phyloP scores from a whole-genome alignment of 176 grass and related monocot species.

The Juncus inflexus region DNA sequence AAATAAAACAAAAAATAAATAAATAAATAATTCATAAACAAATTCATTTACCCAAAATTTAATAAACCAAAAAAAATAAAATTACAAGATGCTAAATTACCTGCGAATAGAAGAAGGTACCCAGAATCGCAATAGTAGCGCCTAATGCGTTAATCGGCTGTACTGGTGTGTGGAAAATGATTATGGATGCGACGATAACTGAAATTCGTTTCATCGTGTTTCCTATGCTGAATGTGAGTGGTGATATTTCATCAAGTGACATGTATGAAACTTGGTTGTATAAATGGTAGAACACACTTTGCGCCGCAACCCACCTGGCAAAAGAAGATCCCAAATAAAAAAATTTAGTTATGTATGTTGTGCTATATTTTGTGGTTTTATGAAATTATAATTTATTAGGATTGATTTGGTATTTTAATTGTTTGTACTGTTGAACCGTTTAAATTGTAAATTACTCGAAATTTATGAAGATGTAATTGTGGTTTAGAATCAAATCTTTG shows the following conservation, averaged over 20 bases:
- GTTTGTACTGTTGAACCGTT: no score
- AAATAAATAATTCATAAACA: not conserved
- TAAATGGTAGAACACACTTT: conserved; percentile 97
- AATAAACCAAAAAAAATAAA: not conserved
- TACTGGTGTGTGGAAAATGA: conserved; percentile 86
- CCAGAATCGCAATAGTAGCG: conserved; percentile 75
- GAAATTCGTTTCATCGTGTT: conserved; percentile 99
- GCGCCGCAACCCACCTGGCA: conserved; percentile 77
- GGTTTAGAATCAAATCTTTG: no score
- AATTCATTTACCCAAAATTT: not conserved
- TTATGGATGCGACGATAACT: conserved; percentile 88
- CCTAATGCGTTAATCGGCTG: conserved; percentile 89
- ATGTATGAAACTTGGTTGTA: conserved; percentile 99
- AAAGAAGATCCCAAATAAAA: conserved; percentile 12
- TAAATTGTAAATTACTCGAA: no score
- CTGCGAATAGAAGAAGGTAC: conserved; percentile 95
- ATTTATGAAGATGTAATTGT: no score
- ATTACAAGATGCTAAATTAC: conserved; percentile 23
- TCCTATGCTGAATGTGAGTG: conserved; percentile 84
- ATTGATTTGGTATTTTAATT: no score
- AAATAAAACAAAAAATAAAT: conserved; percentile 1
- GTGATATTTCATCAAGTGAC: conserved; percentile 89
- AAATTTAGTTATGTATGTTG: not conserved
- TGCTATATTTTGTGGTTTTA: no score
- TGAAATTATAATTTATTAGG: no score